These are phyloP conservation scores for Castanospermum australe DNA, from an alignment of 306 rosid genomes.

Conservation along the genomic window DNA sequence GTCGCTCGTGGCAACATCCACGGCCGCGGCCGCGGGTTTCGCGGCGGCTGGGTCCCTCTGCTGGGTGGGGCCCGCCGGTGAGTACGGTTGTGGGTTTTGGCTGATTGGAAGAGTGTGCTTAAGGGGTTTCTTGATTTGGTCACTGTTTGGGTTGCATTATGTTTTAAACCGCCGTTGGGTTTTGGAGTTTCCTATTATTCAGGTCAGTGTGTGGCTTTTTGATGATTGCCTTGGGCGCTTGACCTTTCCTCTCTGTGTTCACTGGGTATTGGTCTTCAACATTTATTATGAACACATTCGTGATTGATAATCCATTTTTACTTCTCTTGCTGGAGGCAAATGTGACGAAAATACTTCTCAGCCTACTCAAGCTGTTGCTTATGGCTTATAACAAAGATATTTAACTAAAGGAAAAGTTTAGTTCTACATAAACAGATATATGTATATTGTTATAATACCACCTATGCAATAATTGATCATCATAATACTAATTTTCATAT, in stretches of 20 bases:
- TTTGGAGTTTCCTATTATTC: slow-evolving; percentile 84
- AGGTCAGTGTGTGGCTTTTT: slow-evolving; percentile 47
- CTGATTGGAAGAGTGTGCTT: slow-evolving; percentile 46
- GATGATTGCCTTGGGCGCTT: not conserved
- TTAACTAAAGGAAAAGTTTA: not conserved
- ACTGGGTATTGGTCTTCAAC: not conserved
- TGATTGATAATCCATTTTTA: not conserved
- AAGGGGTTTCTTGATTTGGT: slow-evolving; percentile 62
- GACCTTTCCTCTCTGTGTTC: not conserved
- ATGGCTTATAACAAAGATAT: not conserved
- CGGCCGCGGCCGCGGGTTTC: slow-evolving; percentile 36
- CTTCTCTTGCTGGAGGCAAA: not conserved
- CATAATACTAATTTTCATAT: not conserved
- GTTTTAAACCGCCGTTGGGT: slow-evolving; percentile 76
- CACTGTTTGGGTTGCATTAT: slow-evolving; percentile 62
- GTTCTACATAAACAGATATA: not conserved
- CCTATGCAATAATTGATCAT: not conserved
- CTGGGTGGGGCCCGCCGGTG: slow-evolving; percentile 30
- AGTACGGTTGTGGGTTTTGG: slow-evolving; percentile 36
- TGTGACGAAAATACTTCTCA: not conserved
- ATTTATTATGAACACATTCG: too few relatives aligned
- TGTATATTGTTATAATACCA: not conserved
- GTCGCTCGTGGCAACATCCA: slow-evolving; percentile 41
- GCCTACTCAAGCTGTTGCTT: not conserved
- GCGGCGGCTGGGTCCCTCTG: slow-evolving; percentile 55